Evolutionary conservation across 306 rosid genomes (phyloP), one percentile per base, ranked within the genome.

Genomic region (Trifolium fragiferum): DNA sequence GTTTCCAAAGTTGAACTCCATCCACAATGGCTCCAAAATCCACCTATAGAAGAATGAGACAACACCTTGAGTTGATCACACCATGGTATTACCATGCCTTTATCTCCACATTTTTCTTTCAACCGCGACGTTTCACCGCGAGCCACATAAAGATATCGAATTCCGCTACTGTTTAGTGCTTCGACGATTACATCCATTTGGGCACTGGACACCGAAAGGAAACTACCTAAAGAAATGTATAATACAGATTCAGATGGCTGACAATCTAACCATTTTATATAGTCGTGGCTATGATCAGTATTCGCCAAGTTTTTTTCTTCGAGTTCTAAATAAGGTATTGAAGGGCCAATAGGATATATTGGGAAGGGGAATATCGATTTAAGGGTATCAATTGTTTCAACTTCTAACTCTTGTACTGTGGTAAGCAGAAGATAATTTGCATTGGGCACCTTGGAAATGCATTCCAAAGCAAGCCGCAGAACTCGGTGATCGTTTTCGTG

Each of bases 201-300:
- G 44, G 82, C 18, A 19, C 59, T 25, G 0, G 92, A 84, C 43
- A 84, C 86, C 0, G 87, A 86, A 25, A 82, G 79, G 37, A 79
- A 87, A 64, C 95, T 87, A 2, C 95, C 92, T 67, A 87, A 23
- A 33, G 92, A 84, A 47, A 89, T 82, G 87, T 89, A 87, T 81
- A 87, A 53, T 16, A 84, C 90, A 1, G 89, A 87, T 23, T 57
- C 74, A n/a, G 55, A 33, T 13, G 95, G 85, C 18, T 87, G 95
- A 35, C 78, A 75, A 67, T 89, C 94, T 9, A 89, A 49, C 91
- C 90, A 85, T 2, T 83, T 81, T 1, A 79, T 19, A 32, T 82
- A 76, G 74, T 81, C 73, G 16, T 79, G 77, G 71, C 19, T 59
- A 38, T 27, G 59, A 40, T 74, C 62, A 13, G 20, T 66, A 15